Base-by-base conservation (phyloP, 23 red algal genomes). In the Gracilaria caudata region DNA sequence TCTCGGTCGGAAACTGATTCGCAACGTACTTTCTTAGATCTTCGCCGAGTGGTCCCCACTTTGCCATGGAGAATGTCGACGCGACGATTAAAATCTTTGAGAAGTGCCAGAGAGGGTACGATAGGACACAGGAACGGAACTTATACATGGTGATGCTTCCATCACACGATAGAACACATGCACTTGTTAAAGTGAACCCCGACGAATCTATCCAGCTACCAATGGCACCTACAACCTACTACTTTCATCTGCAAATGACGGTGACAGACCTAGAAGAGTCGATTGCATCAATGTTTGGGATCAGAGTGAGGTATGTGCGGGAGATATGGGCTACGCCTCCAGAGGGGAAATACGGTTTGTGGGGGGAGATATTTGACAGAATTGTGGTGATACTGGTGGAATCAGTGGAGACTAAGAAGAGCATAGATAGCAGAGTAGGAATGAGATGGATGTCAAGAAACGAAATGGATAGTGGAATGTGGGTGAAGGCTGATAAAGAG, bases 361-460 rank as follows among this genome's bases (percentile, higher is more conserved):
- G 57, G 23, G 23, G 57, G 25, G 57, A 60, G 25, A 60, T 1
- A 28, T 60, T 28, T 29, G 11, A 25, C 4, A 2, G 21, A 28
- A 60, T 60, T 29, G 57, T 23, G 25, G 57, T 60, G 1, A 60
- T 60, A 25, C 57, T 60, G 28, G 57, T 60, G 25, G 2, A 60
- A 11, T 28, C n/a, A 7, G 57, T 24, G 2, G 57, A 60, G 11
- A 23, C 57, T 3, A 2, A 56, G 12, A 49, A 49, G 25, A 28
- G 5, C 57, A 60, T 60, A 28, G 57, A 60, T 2, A 17, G 9
- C 2, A 29, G 23, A 7, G 57, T 2, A 7, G 25, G 5, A 28
- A 25, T 60, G 23, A 60, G 28, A 60, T 60, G 57, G 57, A 60
- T 60, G 57, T 60, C 23, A 12, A 60, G 57, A 60, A 60, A 11